Evolutionary conservation across 2,329 filamentous ascomycete species (phyloP), one percentile per base, ranked within the genome.

Genomic region (Teratosphaeria viscida): DNA sequence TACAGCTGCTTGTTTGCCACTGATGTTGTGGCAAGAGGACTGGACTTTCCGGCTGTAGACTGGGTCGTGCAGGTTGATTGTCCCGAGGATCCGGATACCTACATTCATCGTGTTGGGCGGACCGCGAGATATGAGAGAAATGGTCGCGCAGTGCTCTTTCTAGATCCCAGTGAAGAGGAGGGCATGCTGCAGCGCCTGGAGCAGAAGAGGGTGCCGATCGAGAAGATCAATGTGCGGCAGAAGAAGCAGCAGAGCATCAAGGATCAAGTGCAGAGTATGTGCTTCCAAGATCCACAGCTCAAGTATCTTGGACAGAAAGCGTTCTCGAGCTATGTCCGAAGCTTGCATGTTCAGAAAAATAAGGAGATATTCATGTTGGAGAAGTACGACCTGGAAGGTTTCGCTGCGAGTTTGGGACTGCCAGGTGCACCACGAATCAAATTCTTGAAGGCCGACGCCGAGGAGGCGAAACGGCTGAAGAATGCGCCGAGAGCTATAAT

Each of bases 1-100:
- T 81, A 89, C 59, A 87, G 90, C 0, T 96, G 94, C 70, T 81
- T 99, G 0, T 96, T 99, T 71, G 90, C 94, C 1, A 99, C 94
- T 0, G 94, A 99, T 71, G 90, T 99, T 5, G 91, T 95, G 3
- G 94, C 94, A 0, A 84, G 94, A 73, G 94, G 94, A 64, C 82
- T 99, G 12, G 94, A 99, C 73, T 97, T 99, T 71, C 94, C 94
- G 0, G 87, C 91, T 2, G 94, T 99, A 0, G 94, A 99, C 73
- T 99, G 94, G 88, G 94, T 99, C 5, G 90, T 99, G n/a, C 94
- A 99, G 72, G 82, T 90, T n/a, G 94, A 99, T 73, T 95, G 90
- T 65, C 94, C 94, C 0, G 94, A 99, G 73, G 92, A 99, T 72
- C 88, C 89, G 3, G 94, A 97, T 69, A 99, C 94, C 0, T 99